These are phyloP conservation scores for Tylopilus vinaceipallidus DNA, from an alignment of 768 basidiomycete genomes.

Conservation along the genomic window DNA sequence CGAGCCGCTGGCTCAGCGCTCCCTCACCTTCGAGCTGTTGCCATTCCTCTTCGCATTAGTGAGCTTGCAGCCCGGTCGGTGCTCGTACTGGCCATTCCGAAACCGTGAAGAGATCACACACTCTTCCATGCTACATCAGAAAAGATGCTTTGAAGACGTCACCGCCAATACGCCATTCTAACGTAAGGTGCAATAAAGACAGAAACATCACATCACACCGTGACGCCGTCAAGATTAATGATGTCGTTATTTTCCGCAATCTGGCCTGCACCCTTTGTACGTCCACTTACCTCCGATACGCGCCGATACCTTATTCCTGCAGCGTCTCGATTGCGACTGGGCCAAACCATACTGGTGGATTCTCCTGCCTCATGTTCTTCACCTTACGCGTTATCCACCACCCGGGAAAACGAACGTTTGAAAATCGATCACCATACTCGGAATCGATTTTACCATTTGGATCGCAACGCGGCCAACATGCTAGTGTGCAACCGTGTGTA, in stretches of 20 bases:
- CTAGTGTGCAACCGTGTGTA: too few relatives aligned
- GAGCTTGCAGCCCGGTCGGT: too few relatives aligned
- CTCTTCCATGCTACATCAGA: too few relatives aligned
- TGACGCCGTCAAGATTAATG: not conserved
- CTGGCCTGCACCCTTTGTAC: not conserved
- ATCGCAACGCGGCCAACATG: not conserved
- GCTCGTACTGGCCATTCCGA: too few relatives aligned
- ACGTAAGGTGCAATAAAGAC: too few relatives aligned
- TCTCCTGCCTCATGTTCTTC: not conserved
- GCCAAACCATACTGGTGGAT: not conserved
- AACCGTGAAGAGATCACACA: too few relatives aligned
- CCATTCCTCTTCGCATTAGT: too few relatives aligned
- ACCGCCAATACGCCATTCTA: too few relatives aligned
- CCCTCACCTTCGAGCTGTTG: too few relatives aligned
- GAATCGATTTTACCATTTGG: not conserved
- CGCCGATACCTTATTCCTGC: not conserved
- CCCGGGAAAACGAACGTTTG: not conserved
- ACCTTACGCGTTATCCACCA: not conserved
- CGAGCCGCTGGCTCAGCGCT: too few relatives aligned
- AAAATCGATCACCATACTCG: not conserved
- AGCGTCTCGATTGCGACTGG: not conserved
- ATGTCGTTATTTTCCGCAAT: not conserved
- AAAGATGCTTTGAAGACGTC: too few relatives aligned
- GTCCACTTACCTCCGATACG: not conserved
- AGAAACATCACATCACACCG: too few relatives aligned